Evolutionary conservation across 1,284 basidiomycete species (phyloP), one percentile per base, ranked within the genome.

Genomic region (Cryptococcus depauperatus): DNA sequence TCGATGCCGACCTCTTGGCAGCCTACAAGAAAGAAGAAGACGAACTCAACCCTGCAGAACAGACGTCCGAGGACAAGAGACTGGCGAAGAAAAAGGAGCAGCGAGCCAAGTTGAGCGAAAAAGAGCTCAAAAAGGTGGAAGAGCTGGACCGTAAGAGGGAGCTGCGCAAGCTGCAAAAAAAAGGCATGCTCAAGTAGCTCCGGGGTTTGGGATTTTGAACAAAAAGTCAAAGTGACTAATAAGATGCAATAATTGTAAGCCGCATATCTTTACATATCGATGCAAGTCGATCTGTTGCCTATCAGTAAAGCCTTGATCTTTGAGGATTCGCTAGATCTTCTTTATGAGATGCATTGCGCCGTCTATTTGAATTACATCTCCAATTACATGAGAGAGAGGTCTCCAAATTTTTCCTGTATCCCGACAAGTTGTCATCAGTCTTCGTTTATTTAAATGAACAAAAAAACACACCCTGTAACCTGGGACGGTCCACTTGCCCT

Each of bases 401-500:
- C 84, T 66, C 88, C 88, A 70, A 90, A 93, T 76, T 88, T 89
- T 78, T 92, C 89, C 77, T 85, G 79, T 86, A 35, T 39, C 14
- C n/a, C 10, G 35, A 16, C 21, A 19, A 38, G 43, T 46, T 32
- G 18, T 48, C 44, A 45, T 52, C 40, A 43, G 29, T 16, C 18
- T 11, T 35, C 33, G 10, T 23, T 28, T 18, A 23, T 1, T 37
- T 21, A 16, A 13, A 41, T 4, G 32, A 35, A 10, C n/a, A n/a
- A 1, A 25, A 9, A 37, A 27, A 21, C 79, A 58, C 69, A 72
- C 71, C 56, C 64, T 63, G 70, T 74, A 73, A 79, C 88, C 88
- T 62, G 91, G 90, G 48, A 95, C 89, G 66, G 84, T 86, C 85
- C 90, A 98, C 77, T 97, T 97, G 73, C 95, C 95, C 78, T 98